Base-by-base conservation (phyloP, 345 rosid genomes). In the Rhodamnia argentea region DNA sequence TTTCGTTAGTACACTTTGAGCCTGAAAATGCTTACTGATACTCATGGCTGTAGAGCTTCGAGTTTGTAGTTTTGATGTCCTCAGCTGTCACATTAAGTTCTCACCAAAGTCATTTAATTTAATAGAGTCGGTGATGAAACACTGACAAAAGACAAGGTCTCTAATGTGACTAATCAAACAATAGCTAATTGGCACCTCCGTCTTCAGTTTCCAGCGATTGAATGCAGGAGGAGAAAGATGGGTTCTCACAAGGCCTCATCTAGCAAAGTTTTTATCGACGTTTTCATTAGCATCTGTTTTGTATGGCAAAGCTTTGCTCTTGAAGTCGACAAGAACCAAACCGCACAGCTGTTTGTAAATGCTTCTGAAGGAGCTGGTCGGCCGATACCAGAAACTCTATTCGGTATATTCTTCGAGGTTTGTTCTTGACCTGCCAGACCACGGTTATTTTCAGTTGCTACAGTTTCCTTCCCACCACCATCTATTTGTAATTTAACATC, bases 351-450 rank as follows among this genome's bases (percentile, higher is more conserved):
- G 88, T 51, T 87, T 60, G 88, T 97, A 26, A 86, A 96, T 91
- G 98, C 96, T 60, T 95, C 99, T 76, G 85, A 87, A 37, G 90
- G 88, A 51, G 89, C 84, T 18, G 90, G 91, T 70, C 92, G 86
- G 44, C 87, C 83, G 15, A 94, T 96, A 56, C 98, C 99, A 44
- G 91, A 93, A 55, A 96, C 96, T 4, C 94, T 97, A 42, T 94
- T 96, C 53, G 99, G 99, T 52, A 89, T 97, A 84, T 95, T 95
- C 93, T 96, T 95, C 51, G 99, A 97, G 99, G 99, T 96, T 82
- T 64, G 91, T 86, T 85, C 52, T 54, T 64, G 58, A 58, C 50
- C 62, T 54, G 84, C 8, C 57, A 54, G 56, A 53, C 47, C 24
- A 56, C 40, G 6, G 50, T 26, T 7, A 27, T 82, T 16, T 53